Percentiles rank a stretch among this genome's conserved stretches.
These are phyloP conservation scores for Zygosaccharomyces bisporus DNA, from an alignment of 805 yeast species.

Conservation along the genomic window DNA sequence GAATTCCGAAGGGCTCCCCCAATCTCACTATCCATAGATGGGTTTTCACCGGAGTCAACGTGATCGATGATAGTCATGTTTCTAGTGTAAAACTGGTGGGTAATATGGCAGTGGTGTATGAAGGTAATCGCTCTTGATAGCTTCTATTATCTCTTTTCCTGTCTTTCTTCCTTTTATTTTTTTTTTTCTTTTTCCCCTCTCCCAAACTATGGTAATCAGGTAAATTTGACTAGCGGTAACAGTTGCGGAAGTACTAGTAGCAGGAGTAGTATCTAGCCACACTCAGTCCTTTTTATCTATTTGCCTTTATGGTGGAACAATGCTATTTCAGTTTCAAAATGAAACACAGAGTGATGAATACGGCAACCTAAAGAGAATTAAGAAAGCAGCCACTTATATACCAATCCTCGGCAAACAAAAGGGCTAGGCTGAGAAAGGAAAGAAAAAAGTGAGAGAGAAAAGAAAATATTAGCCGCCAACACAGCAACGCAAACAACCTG, in stretches of 20 bases:
- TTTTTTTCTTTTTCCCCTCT: background rate
- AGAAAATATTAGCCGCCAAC: conserved; percentile 4
- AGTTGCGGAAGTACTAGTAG: background rate
- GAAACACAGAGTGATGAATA: background rate
- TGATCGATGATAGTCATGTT: conserved; percentile 7
- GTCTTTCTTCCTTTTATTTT: background rate
- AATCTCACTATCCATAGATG: conserved; percentile 2
- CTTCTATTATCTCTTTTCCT: background rate
- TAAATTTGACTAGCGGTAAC: background rate
- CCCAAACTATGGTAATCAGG: background rate
- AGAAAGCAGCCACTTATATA: background rate
- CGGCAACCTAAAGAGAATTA: conserved; percentile 2
- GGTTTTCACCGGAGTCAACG: conserved; percentile 3
- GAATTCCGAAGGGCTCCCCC: conserved; percentile 3
- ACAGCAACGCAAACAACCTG: background rate
- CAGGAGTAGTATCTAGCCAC: background rate
- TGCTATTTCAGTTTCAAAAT: background rate
- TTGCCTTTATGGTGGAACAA: background rate
- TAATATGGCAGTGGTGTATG: background rate
- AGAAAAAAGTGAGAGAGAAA: background rate
- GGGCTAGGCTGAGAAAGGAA: background rate
- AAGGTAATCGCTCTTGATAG: background rate
- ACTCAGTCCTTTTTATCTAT: background rate
- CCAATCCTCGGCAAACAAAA: background rate
- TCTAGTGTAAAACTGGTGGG: too few relatives aligned